Evolutionary conservation across 306 rosid species (phyloP).

Genomic region (Prinsepia uniflora): DNA sequence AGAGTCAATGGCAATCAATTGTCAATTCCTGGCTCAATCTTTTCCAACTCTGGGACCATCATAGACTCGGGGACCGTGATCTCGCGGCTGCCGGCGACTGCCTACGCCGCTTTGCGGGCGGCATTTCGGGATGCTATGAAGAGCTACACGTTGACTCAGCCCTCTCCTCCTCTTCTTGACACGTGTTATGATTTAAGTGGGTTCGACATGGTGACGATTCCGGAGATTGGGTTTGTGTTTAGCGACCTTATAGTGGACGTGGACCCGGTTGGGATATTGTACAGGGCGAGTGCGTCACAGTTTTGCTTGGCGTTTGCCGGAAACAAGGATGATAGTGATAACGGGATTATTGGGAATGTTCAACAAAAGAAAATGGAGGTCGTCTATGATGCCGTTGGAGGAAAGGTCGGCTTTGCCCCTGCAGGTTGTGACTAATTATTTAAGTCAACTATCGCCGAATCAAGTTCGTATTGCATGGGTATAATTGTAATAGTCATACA

Average conservation of each 20-base stretch:
- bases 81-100: conserved; percentile 22
- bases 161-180: conserved; percentile 11
- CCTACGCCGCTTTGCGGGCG: conserved; percentile 9
- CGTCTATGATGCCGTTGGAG: conserved; percentile 57
- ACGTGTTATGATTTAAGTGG: conserved; percentile 23
- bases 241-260: conserved; percentile 8
- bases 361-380: conserved; percentile 61
- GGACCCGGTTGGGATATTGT: not conserved
- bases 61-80: conserved; percentile 29
- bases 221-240: conserved; percentile 5
- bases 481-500: too few species aligned
- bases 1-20: conserved; percentile 34
- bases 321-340: conserved; percentile 34
- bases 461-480: too few species aligned
- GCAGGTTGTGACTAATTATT: conserved; percentile 32
- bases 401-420: conserved; percentile 53
- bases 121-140: conserved; percentile 25
- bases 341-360: conserved; percentile 58
- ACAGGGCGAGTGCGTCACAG: conserved; percentile 7
- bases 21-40: conserved; percentile 24
- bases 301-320: conserved; percentile 65
- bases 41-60: conserved; percentile 15
- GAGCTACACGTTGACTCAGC: not conserved
- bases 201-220: not conserved
- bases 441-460: not conserved